Conservation (phyloP, 2,329 filamentous ascomycete species). For the Arthrobotrys sinensis region DNA sequence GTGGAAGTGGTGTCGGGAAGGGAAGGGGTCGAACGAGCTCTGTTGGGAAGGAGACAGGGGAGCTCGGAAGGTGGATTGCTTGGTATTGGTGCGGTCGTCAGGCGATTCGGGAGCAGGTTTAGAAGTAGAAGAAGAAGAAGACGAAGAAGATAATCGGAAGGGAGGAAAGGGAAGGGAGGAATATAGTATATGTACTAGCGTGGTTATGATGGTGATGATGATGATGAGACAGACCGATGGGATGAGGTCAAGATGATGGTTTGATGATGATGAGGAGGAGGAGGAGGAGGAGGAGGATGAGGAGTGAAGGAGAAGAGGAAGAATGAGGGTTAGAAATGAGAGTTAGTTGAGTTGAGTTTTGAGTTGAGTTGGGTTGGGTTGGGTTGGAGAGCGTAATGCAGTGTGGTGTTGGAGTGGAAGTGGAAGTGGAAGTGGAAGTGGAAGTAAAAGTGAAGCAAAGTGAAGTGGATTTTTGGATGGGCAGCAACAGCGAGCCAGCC, state of each 20-base stretch:
- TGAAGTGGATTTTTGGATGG: too few relatives aligned
- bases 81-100: constrained; percentile 22
- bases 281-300: background rate
- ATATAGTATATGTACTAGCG: background rate
- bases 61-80: constrained; percentile 32
- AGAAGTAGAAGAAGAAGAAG: background rate
- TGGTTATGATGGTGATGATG: background rate
- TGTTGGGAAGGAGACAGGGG: constrained; percentile 50
- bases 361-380: too few relatives aligned
- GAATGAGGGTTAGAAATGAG: background rate
- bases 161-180: background rate
- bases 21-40: constrained; percentile 19
- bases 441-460: too few relatives aligned
- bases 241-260: background rate
- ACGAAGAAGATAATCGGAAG: background rate
- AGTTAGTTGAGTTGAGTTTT: background rate
- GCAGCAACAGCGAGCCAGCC: too few relatives aligned
- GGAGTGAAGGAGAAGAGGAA: constrained; percentile 6
- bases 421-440: too few relatives aligned
- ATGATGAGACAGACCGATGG: background rate
- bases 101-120: constrained; percentile 24
- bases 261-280: background rate
- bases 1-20: constrained; percentile 1
- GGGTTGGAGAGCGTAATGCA: background rate
- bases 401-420: background rate